A percentile compares a stretch with the other conserved stretches of the same genome.
These are phyloP conservation scores for Trichopus zeylanicus DNA, from an alignment of 116 monocot genomes.

Conservation along the genomic window DNA sequence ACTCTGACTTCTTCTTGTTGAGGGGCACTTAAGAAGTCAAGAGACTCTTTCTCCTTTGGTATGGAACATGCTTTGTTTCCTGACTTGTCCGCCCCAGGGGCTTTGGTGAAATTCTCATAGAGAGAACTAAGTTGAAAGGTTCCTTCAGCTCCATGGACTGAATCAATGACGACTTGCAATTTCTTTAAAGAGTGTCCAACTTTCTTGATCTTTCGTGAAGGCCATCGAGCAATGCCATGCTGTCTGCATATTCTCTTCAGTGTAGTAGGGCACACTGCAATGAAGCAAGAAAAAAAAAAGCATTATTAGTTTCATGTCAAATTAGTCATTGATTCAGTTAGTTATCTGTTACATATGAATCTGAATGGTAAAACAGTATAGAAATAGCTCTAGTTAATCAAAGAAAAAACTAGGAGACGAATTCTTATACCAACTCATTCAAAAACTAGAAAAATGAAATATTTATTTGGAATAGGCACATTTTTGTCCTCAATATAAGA, in stretches of 20 bases:
- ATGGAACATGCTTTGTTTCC: background rate
- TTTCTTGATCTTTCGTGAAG: conserved; percentile 85
- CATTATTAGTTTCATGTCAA: background rate
- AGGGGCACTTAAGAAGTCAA: conserved; percentile 8
- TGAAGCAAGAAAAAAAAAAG: background rate
- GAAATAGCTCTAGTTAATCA: no score
- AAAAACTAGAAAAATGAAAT: no score
- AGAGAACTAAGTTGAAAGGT: conserved; percentile 50
- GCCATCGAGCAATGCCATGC: conserved; percentile 83
- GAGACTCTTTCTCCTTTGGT: conserved; percentile 4
- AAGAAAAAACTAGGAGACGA: no score
- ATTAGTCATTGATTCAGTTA: background rate
- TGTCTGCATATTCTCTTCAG: conserved; percentile 90
- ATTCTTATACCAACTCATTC: no score
- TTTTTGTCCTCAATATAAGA: no score
- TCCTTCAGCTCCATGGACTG: conserved; percentile 59
- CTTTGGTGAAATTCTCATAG: conserved; percentile 33
- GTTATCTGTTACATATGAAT: background rate
- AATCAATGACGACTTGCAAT: conserved; percentile 71
- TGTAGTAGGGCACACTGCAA: conserved; percentile 87
- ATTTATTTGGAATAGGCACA: no score
- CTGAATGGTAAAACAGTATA: no score
- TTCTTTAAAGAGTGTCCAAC: conserved; percentile 78
- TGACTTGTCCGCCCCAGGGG: conserved; percentile 1
- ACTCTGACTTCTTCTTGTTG: conserved; percentile 12